These are phyloP conservation scores for Yamadazyma songkhlaensis DNA, from an alignment of 1,139 yeast species.

Conservation along the genomic window DNA sequence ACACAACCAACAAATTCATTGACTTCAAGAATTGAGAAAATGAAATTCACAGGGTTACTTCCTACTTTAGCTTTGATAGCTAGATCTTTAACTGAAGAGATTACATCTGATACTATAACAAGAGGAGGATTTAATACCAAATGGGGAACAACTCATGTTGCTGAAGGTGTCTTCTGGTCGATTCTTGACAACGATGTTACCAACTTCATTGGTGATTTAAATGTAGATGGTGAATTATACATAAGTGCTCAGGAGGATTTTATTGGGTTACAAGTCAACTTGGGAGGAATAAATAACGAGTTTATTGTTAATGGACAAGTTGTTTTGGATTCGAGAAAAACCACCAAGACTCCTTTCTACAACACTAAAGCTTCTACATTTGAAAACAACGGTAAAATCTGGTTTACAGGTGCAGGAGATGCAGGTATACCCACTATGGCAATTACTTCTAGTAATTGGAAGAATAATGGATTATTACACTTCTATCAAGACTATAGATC, in stretches of 20 bases:
- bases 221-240: constrained; percentile 14
- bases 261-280: constrained; percentile 14
- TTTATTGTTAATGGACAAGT: constrained; percentile 6
- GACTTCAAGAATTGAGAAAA: no score
- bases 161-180: constrained; percentile 27
- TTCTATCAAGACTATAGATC: constrained; percentile 14
- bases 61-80: constrained; percentile 14
- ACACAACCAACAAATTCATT: no score
- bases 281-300: no score
- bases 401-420: constrained; percentile 16
- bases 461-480: constrained; percentile 18
- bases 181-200: constrained; percentile 24
- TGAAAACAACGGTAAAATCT: constrained; percentile 14
- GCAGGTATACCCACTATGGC: constrained; percentile 15
- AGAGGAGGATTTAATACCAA: constrained; percentile 17
- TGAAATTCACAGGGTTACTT: constrained; percentile 11
- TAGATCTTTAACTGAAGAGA: constrained; percentile 11
- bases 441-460: constrained; percentile 16
- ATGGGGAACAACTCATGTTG: constrained; percentile 23
- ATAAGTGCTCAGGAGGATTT: constrained; percentile 11
- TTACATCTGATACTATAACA: constrained; percentile 13
- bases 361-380: constrained; percentile 15
- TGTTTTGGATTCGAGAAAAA: constrained; percentile 8
- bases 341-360: constrained; percentile 12
- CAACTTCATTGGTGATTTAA: constrained; percentile 12